These are phyloP conservation scores for Sisymbrium altissimum DNA, from an alignment of 345 rosid genomes.

Conservation along the genomic window DNA sequence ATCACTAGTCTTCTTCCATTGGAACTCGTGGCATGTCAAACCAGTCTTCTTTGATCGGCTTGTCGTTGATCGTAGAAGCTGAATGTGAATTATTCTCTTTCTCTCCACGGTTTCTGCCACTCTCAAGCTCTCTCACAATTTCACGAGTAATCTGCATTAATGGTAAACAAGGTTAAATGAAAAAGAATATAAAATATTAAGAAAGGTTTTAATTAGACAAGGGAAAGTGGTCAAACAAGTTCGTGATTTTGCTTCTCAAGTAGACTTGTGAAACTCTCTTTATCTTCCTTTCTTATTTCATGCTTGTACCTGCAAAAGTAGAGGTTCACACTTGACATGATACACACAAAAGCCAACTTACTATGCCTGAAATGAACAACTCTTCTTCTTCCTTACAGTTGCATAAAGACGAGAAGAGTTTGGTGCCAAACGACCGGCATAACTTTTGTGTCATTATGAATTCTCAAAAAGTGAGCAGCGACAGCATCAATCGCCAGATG, in stretches of 20 bases:
- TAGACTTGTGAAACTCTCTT: slow-evolving; percentile 12
- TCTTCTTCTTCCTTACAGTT: neutral
- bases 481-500: neutral
- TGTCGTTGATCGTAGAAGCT: neutral
- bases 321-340: too few relatives aligned
- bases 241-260: slow-evolving; percentile 18
- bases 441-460: neutral
- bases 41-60: slow-evolving; percentile 4
- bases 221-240: neutral
- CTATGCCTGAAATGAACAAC: too few relatives aligned
- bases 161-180: too few relatives aligned
- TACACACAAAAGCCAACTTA: too few relatives aligned
- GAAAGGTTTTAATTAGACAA: too few relatives aligned
- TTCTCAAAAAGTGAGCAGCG: slow-evolving; percentile 6
- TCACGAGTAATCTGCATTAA: neutral
- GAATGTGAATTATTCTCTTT: neutral
- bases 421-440: neutral
- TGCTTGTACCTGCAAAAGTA: slow-evolving; percentile 11
- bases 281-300: neutral
- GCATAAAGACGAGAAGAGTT: neutral
- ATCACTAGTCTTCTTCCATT: slow-evolving; percentile 1
- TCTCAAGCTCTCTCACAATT: slow-evolving; percentile 12
- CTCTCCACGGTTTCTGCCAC: slow-evolving; percentile 4
- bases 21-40: slow-evolving; percentile 13
- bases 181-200: too few relatives aligned